phyloP scores from a whole-genome alignment of 768 basidiomycete genomes.

The Xerocomus potaroensis region DNA sequence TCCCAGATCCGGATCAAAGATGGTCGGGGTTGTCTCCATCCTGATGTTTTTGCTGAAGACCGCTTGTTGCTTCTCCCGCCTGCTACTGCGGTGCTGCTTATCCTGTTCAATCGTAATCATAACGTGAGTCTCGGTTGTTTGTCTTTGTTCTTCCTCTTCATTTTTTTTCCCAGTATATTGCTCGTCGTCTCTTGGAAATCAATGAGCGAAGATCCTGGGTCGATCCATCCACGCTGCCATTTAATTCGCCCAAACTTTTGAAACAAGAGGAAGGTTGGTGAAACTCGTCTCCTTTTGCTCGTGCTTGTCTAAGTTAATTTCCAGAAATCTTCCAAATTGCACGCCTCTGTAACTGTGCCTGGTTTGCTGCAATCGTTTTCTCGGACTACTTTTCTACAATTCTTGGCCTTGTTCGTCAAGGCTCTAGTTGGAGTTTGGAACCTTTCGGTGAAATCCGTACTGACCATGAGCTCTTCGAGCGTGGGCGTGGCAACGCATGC shows the following conservation, averaged over 20 bases:
- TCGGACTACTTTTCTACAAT: constrained; percentile 82
- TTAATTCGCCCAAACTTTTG: constrained; percentile 32
- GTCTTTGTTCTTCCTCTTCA: background rate
- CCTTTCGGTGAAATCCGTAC: constrained; percentile 73
- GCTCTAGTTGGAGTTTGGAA: constrained; percentile 71
- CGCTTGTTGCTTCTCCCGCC: constrained; percentile 77
- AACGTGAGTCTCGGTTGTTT: constrained; percentile 48
- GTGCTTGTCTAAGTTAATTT: constrained; percentile 11
- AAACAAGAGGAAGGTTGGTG: constrained; percentile 52
- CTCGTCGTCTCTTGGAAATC: constrained; percentile 69
- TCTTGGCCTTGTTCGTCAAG: constrained; percentile 71
- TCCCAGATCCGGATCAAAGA: constrained; percentile 37
- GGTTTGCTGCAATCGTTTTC: constrained; percentile 77
- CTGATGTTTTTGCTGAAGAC: constrained; percentile 77
- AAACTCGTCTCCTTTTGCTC: background rate
- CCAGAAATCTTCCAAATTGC: constrained; percentile 80
- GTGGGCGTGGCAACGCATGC: constrained; percentile 77
- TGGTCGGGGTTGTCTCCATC: constrained; percentile 63
- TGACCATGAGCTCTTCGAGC: constrained; percentile 60
- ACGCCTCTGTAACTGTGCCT: constrained; percentile 71
- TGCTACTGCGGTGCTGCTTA: constrained; percentile 64
- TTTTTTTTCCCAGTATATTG: constrained; percentile 58
- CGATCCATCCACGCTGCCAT: constrained; percentile 47
- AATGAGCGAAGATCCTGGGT: constrained; percentile 68
- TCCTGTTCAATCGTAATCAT: constrained; percentile 90